These are phyloP conservation scores for Neoboletus brunneissimus DNA, from an alignment of 768 basidiomycete species.

Conservation along the genomic window DNA sequence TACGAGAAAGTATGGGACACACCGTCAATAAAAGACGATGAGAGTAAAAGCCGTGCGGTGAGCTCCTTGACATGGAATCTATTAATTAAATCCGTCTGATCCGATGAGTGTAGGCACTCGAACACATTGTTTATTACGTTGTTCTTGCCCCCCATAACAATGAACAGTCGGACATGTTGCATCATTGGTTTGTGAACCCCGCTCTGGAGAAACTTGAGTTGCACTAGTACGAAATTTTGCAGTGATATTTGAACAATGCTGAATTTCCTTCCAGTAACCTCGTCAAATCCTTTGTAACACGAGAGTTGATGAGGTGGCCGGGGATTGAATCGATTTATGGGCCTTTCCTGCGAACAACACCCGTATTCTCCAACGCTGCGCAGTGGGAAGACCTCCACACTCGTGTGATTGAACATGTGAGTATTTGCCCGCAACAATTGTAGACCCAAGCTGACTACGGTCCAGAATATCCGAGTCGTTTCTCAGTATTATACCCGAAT, in stretches of 20 bases:
- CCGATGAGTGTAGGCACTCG: slow-evolving; percentile 62
- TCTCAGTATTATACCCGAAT: slow-evolving; percentile 95
- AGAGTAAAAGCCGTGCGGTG: slow-evolving; percentile 66
- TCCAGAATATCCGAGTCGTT: slow-evolving; percentile 92
- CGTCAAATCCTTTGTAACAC: slow-evolving; percentile 89
- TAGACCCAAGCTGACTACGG: not conserved
- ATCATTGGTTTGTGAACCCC: slow-evolving; percentile 79
- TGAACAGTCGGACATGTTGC: slow-evolving; percentile 95
- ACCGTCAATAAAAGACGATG: slow-evolving; percentile 86
- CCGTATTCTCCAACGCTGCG: slow-evolving; percentile 74
- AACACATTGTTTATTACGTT: slow-evolving; percentile 93
- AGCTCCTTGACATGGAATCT: slow-evolving; percentile 21
- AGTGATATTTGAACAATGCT: not conserved
- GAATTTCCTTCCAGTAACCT: slow-evolving; percentile 61
- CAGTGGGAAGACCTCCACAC: slow-evolving; percentile 95
- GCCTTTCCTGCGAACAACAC: slow-evolving; percentile 71
- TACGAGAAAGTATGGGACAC: slow-evolving; percentile 98
- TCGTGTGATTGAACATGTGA: slow-evolving; percentile 93
- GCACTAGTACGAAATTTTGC: slow-evolving; percentile 63
- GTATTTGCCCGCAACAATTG: slow-evolving; percentile 27
- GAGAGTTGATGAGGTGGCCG: slow-evolving; percentile 96
- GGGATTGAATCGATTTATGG: slow-evolving; percentile 89
- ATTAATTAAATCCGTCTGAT: slow-evolving; percentile 1
- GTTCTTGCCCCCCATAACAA: slow-evolving; percentile 93
- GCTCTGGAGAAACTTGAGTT: slow-evolving; percentile 77